Percentiles rank a stretch among this genome's conserved stretches.
These are phyloP conservation scores for Naganishia albida DNA, from an alignment of 1,284 basidiomycete genomes.

Conservation along the genomic window DNA sequence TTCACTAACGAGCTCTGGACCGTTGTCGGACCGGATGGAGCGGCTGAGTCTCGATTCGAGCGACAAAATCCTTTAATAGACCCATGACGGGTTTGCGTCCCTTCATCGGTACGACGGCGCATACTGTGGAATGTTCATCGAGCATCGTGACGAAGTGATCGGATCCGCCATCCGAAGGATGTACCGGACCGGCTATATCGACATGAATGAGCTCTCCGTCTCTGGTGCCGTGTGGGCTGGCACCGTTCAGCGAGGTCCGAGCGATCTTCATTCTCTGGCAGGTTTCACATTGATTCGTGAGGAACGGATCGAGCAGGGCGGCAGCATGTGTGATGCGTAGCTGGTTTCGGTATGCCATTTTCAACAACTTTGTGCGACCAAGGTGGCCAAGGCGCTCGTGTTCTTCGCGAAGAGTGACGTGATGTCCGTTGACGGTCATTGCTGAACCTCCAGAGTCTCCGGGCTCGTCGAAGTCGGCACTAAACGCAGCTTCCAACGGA, in stretches of 20 bases:
- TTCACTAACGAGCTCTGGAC: conserved; percentile 43
- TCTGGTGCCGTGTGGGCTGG: neutral
- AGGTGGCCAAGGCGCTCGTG: neutral
- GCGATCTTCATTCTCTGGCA: neutral
- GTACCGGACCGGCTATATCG: conserved; percentile 51
- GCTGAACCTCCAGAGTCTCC: no score
- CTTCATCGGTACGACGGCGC: conserved; percentile 47
- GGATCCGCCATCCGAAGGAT: conserved; percentile 41
- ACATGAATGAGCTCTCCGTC: conserved; percentile 47
- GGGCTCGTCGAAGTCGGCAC: no score
- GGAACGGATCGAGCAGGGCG: neutral
- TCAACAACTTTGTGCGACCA: neutral
- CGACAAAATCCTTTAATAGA: conserved; percentile 47
- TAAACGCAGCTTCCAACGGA: no score
- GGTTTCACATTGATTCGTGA: neutral
- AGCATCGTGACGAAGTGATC: conserved; percentile 53
- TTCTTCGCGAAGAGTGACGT: neutral
- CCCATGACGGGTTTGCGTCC: conserved; percentile 41
- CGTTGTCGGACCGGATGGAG: conserved; percentile 48
- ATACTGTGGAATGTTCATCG: conserved; percentile 44
- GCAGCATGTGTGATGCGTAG: neutral
- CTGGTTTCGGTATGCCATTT: neutral
- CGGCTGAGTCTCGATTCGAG: conserved; percentile 41
- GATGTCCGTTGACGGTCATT: no score
- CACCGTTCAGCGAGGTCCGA: neutral